Evolutionary conservation across 441 rosid genomes (phyloP), one percentile per base, ranked within the genome.

Genomic region (Aquilaria agallochum): DNA sequence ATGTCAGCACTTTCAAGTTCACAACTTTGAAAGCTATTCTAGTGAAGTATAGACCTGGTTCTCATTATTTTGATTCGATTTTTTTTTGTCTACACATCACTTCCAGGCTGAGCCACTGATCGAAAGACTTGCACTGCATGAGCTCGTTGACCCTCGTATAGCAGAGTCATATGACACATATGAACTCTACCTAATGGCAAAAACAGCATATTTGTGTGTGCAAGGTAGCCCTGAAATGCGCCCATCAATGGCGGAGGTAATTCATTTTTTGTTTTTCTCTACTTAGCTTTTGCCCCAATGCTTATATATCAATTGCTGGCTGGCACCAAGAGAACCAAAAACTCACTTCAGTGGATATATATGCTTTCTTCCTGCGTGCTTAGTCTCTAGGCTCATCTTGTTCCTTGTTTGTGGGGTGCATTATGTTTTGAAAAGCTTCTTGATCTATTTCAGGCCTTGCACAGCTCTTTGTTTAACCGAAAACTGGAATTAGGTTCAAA

Each of bases 241-340:
- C 27, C 89, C 92, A 40, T 86, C 85, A 2, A 81, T 81, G 73
- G 81, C 72, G 53, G 81, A 83, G 87, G 92, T 81, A 78, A 56
- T 13, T 57, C 6, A 0, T 20, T 3, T 48, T 60, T 61, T 53
- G 5, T 44, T 48, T 9, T 59, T 46, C 55, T 15, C 34, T 51
- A 46, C 27, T 3, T 55, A 31, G 0, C 45, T 27, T 44, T 20
- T 20, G 20, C 7, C 5, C 42, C 42, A 36, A 5, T 4, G 42
- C 6, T 36, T 36, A 5, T 36, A 7, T 5, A 4, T 7, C 5
- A 4, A 36, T 1, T 36, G 5, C 1, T 36, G 42, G 5, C 40
- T 5, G 6, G 6, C 40, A 34, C 40, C 42, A 36, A 36, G 42
- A 36, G 5, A 36, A 36, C 42, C 42, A 36, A 36, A 36, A 36